phyloP scores from a whole-genome alignment of 1,139 yeast genomes.

The Kodamaea arcana region DNA sequence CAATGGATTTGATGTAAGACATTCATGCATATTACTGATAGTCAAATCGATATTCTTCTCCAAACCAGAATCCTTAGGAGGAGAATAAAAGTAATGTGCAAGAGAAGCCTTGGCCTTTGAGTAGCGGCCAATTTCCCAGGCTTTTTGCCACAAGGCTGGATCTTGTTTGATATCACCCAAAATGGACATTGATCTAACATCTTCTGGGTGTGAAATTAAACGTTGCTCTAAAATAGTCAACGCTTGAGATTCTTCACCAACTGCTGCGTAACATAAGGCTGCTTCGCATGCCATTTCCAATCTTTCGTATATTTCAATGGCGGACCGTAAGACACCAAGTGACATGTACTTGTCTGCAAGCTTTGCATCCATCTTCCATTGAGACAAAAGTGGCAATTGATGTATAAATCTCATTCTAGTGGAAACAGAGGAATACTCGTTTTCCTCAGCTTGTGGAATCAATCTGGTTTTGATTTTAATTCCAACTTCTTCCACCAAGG shows the following conservation, averaged over 20 bases:
- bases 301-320: conserved; percentile 84
- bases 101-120: conserved; percentile 84
- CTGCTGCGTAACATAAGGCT: conserved; percentile 87
- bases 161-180: conserved; percentile 83
- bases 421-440: conserved; percentile 34
- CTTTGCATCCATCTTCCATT: conserved; percentile 79
- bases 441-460: conserved; percentile 45
- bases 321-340: conserved; percentile 80
- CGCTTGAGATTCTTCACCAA: conserved; percentile 71
- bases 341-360: conserved; percentile 88
- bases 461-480: conserved; percentile 58
- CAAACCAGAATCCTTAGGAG: conserved; percentile 55
- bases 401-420: conserved; percentile 66
- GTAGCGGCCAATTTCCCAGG: conserved; percentile 85
- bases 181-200: conserved; percentile 80
- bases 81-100: conserved; percentile 66
- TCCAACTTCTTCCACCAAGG: conserved; percentile 86
- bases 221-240: conserved; percentile 53
- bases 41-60: conserved; percentile 52
- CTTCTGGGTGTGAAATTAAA: conserved; percentile 56
- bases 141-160: conserved; percentile 72
- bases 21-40: conserved; percentile 67
- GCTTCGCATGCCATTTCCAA: conserved; percentile 75
- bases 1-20: conserved; percentile 72
- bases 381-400: conserved; percentile 72